Base-by-base conservation (phyloP, 352 stramenopile genomes). In the Plasmopara halstedii region DNA sequence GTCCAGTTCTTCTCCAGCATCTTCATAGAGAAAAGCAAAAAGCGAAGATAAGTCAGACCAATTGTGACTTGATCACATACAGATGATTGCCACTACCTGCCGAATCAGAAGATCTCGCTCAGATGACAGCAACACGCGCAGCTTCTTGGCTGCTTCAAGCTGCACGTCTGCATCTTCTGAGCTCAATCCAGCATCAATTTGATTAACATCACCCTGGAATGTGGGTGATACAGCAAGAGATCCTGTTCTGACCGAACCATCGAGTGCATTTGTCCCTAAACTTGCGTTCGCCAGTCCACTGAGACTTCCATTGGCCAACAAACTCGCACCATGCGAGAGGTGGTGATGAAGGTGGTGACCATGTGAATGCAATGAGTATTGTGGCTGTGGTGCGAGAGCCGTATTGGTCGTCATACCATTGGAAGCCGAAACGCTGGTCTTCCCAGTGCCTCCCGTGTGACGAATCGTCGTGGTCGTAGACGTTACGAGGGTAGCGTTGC, bases 1-100 rank as follows among this genome's bases (percentile, higher is more conserved):
- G 80, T 93, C 79, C 79, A 90, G 58, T 93, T 90, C 53, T 93
- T 91, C 62, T 91, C 80, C 21, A 91, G 64, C 80, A 91, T 91
- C 80, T 91, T 62, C 6, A 46, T 8, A n/a, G 21, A 34, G 13
- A 21, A 14, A 21, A 27, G 4, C 42, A 53, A 41, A 17, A 23
- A 26, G 0, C 38, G 49, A 35, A 6, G 7, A 55, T 34, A 8
- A 45, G 44, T 65, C 31, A 62, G 42, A 26, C 38, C 11, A 11
- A n/a, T 10, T 13, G 43, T 10, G 20, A 15, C 19, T 21, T 13
- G 15, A 22, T 50, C n/a, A 36, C n/a, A 15, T 42, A 35, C 7
- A 13, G 40, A 15, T 3, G 27, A 52, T 42, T 29, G 11, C 4
- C 44, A 18, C 10, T 64, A 92, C 81, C 74, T 93, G 78, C 41